A percentile compares a stretch with the other conserved stretches of the same genome.
These are phyloP conservation scores for Saccharum hybrid DNA, from an alignment of 202 grass and related monocot species.

Conservation along the genomic window DNA sequence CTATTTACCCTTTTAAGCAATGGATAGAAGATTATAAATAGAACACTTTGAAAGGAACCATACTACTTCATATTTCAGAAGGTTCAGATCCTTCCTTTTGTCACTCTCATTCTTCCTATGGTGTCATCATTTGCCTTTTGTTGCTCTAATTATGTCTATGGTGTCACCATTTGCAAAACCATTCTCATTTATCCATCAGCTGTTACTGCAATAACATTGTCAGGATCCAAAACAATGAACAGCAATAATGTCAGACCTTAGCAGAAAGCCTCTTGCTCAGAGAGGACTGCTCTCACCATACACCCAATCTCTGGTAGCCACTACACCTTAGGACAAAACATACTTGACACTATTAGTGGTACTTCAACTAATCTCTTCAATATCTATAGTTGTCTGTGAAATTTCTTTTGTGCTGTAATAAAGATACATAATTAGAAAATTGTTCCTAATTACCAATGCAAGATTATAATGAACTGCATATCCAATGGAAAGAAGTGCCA, in stretches of 20 bases:
- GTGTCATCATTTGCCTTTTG: constrained; percentile 2
- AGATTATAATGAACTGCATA: background rate
- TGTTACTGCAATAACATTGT: background rate
- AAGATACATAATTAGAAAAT: background rate
- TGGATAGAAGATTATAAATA: too few relatives aligned
- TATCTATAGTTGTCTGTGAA: background rate
- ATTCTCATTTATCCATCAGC: constrained; percentile 39
- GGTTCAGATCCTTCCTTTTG: too few relatives aligned
- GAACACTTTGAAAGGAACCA: too few relatives aligned
- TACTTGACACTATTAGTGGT: background rate
- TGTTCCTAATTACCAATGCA: too few relatives aligned
- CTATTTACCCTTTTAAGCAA: too few relatives aligned
- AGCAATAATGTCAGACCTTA: constrained; percentile 47
- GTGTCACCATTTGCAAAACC: background rate
- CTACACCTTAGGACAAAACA: constrained; percentile 11
- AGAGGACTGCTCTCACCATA: constrained; percentile 44
- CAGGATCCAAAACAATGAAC: constrained; percentile 6
- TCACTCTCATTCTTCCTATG: too few relatives aligned
- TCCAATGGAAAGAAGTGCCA: background rate
- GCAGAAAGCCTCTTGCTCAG: constrained; percentile 51
- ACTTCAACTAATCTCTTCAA: background rate
- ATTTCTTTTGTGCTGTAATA: background rate
- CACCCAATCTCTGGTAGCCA: constrained; percentile 55
- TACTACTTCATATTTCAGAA: too few relatives aligned
- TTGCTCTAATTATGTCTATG: too few relatives aligned